These are phyloP conservation scores for Chlorophyllum brunneum DNA, from an alignment of 768 basidiomycete genomes.

Conservation along the genomic window DNA sequence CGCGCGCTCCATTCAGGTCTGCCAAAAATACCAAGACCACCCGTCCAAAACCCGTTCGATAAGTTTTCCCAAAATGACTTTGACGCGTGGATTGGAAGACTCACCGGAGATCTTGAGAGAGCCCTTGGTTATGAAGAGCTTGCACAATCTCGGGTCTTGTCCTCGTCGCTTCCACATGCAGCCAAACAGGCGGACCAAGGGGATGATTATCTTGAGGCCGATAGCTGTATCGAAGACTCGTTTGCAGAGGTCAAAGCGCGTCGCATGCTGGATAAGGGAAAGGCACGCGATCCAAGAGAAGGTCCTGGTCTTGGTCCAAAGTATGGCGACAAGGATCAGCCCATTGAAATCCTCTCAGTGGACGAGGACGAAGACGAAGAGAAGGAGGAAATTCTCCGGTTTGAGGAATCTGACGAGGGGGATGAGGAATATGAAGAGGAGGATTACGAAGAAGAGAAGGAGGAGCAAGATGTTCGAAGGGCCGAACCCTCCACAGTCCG, in stretches of 20 bases:
- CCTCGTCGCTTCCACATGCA: constrained; percentile 1
- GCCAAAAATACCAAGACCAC: constrained; percentile 32
- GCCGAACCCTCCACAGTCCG: too few relatives aligned
- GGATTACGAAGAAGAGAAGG: constrained; percentile 17
- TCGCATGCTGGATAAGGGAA: constrained; percentile 46
- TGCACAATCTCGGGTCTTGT: constrained; percentile 11
- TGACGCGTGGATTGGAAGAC: constrained; percentile 65
- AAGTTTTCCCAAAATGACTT: constrained; percentile 67
- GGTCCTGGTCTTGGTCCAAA: constrained; percentile 47
- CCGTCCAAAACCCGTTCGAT: constrained; percentile 70
- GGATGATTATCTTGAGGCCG: constrained; percentile 23
- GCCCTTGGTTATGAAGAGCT: constrained; percentile 53
- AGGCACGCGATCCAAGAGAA: constrained; percentile 58
- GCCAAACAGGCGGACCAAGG: not conserved
- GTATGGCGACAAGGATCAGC: constrained; percentile 31
- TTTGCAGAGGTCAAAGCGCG: constrained; percentile 51
- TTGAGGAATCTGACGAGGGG: constrained; percentile 26
- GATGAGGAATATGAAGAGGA: constrained; percentile 23
- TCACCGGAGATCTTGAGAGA: constrained; percentile 51
- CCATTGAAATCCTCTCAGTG: constrained; percentile 41
- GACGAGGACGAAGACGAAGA: constrained; percentile 28
- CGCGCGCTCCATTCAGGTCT: constrained; percentile 8
- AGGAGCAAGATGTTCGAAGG: constrained; percentile 15
- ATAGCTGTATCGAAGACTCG: constrained; percentile 45
- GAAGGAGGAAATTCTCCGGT: constrained; percentile 17